Conservation (phyloP, 805 yeast genomes). For the Wickerhamiella shivajii region DNA sequence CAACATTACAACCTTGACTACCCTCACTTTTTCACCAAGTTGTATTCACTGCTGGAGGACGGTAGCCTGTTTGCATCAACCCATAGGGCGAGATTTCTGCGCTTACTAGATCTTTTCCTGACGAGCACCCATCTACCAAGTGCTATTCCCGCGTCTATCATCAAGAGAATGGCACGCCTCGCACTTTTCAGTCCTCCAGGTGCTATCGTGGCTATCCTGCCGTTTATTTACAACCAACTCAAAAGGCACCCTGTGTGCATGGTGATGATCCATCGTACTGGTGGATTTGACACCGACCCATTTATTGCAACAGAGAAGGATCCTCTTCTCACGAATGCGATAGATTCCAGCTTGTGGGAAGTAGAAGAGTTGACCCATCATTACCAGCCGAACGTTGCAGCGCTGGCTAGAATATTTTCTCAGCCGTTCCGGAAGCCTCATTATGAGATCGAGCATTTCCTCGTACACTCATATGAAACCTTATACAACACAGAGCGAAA, state of each 20-base stretch:
- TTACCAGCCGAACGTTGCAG: slow-evolving; percentile 91
- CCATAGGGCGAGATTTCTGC: slow-evolving; percentile 74
- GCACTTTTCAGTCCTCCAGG: slow-evolving; percentile 71
- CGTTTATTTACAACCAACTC: slow-evolving; percentile 79
- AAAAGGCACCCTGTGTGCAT: slow-evolving; percentile 91
- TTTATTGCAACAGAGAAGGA: slow-evolving; percentile 48
- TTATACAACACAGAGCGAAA: slow-evolving; percentile 39
- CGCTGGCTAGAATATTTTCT: slow-evolving; percentile 71
- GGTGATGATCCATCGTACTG: slow-evolving; percentile 54
- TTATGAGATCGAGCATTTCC: slow-evolving; percentile 85
- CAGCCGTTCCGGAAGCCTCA: slow-evolving; percentile 77
- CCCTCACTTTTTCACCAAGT: slow-evolving; percentile 73
- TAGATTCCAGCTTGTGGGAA: slow-evolving; percentile 87
- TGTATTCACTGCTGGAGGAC: slow-evolving; percentile 59
- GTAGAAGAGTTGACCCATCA: slow-evolving; percentile 63
- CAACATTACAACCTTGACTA: slow-evolving; percentile 72
- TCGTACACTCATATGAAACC: slow-evolving; percentile 75
- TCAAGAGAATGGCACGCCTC: slow-evolving; percentile 65
- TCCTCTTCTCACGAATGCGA: slow-evolving; percentile 67
- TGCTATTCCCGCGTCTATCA: slow-evolving; percentile 72
- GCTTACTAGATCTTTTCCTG: slow-evolving; percentile 73
- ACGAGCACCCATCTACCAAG: slow-evolving; percentile 80
- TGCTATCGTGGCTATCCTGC: slow-evolving; percentile 73
- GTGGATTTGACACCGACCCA: slow-evolving; percentile 42
- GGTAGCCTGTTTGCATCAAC: slow-evolving; percentile 61